Evolutionary conservation across 192 early-diverging fungal species (phyloP).

Genomic region (Coemansia sp.): DNA sequence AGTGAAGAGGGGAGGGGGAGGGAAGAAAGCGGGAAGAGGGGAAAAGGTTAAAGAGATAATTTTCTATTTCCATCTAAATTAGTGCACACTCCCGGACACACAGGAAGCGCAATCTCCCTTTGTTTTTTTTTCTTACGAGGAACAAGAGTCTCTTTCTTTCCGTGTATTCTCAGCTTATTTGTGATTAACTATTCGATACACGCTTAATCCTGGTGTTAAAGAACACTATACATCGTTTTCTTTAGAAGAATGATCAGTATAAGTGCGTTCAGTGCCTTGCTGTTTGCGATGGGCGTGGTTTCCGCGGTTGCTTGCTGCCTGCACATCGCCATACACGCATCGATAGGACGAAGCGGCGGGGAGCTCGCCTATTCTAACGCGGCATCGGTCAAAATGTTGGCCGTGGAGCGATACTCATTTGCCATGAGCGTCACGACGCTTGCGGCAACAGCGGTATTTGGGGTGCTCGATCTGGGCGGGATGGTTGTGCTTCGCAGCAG

Average conservation of each 20-base stretch:
- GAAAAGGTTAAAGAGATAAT: too few relatives aligned
- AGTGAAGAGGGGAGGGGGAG: too few relatives aligned
- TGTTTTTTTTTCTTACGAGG: too few relatives aligned
- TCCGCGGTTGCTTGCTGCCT: conserved; percentile 23
- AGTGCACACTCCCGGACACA: too few relatives aligned
- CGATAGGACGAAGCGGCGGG: not conserved
- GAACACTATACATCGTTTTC: too few relatives aligned
- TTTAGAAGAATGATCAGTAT: conserved; percentile 18
- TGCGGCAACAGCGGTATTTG: conserved; percentile 11
- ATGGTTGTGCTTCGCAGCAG: conserved; percentile 43
- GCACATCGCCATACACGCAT: conserved; percentile 15
- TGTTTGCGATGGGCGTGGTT: conserved; percentile 35
- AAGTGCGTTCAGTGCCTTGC: conserved; percentile 33
- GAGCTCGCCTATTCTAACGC: not conserved
- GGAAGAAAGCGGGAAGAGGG: too few relatives aligned
- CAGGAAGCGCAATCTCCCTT: too few relatives aligned
- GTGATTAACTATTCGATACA: not conserved
- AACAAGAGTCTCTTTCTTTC: too few relatives aligned
- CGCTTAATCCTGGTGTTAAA: too few relatives aligned
- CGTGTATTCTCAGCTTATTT: not conserved
- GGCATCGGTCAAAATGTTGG: not conserved
- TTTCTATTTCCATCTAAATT: too few relatives aligned
- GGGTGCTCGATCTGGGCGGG: conserved; percentile 38
- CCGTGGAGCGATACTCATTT: conserved; percentile 14
- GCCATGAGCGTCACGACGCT: conserved; percentile 17